Conservation (phyloP, 2,329 filamentous ascomycete species). For the Zasmidium cellare region DNA sequence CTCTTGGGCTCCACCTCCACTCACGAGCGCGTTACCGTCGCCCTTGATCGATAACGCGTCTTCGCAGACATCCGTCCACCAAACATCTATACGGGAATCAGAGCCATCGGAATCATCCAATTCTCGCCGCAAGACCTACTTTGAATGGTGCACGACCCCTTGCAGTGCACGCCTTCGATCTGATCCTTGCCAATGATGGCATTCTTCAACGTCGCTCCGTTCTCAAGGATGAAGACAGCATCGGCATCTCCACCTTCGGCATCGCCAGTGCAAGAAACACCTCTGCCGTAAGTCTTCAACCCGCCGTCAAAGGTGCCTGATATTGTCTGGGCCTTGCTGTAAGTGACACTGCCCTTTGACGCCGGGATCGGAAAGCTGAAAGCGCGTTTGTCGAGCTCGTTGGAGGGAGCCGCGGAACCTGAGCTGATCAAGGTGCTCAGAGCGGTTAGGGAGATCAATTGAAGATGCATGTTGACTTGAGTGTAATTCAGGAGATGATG, state of each 20-base stretch:
- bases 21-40: slow-evolving; percentile 16
- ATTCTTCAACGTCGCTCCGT: slow-evolving; percentile 53
- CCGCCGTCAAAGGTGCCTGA: slow-evolving; percentile 8
- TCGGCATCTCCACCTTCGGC: slow-evolving; percentile 38
- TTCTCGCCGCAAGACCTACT: slow-evolving; percentile 37
- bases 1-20: slow-evolving; percentile 42
- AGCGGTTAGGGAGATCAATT: not conserved
- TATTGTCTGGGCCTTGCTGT: slow-evolving; percentile 27
- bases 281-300: slow-evolving; percentile 11
- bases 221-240: slow-evolving; percentile 53
- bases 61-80: slow-evolving; percentile 46
- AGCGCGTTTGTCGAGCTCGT: slow-evolving; percentile 17
- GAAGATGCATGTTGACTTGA: not conserved
- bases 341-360: slow-evolving; percentile 28
- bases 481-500: not conserved
- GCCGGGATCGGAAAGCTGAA: slow-evolving; percentile 35
- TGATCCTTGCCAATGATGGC: slow-evolving; percentile 55
- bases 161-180: slow-evolving; percentile 54
- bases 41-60: slow-evolving; percentile 33
- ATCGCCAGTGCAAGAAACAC: slow-evolving; percentile 9
- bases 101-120: not conserved
- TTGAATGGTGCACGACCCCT: slow-evolving; percentile 48
- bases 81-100: slow-evolving; percentile 32
- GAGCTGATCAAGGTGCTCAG: not conserved
- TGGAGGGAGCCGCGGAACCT: not conserved